Conservation (phyloP, 257 asterid species). For the Orobanche coerulescens region DNA sequence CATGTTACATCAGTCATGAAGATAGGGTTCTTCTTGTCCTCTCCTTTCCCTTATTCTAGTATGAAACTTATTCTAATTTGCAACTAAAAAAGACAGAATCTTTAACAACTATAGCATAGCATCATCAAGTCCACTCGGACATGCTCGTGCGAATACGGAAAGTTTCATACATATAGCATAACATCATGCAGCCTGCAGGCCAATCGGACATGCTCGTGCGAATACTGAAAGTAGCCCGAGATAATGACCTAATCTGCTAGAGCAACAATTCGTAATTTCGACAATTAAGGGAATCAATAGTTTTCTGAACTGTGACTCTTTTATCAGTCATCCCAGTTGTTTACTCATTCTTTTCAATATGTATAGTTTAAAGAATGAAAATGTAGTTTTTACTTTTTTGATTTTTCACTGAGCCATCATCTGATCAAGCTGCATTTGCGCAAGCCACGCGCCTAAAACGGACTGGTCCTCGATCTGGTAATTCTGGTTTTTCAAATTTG, state of each 20-base stretch:
- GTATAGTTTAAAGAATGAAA: slow-evolving; percentile 35
- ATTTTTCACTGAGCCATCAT: slow-evolving; percentile 45
- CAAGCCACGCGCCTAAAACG: slow-evolving; percentile 50
- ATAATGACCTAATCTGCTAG: slow-evolving; percentile 25
- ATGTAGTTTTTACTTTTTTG: not conserved
- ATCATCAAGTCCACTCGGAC: slow-evolving; percentile 15
- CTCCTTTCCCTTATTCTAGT: slow-evolving; percentile 23
- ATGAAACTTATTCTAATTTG: slow-evolving; percentile 27
- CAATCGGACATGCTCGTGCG: not conserved
- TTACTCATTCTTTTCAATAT: slow-evolving; percentile 32
- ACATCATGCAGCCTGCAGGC: slow-evolving; percentile 11
- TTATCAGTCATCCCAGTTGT: slow-evolving; percentile 29
- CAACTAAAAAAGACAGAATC: slow-evolving; percentile 4
- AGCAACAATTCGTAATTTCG: slow-evolving; percentile 31
- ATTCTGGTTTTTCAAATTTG: slow-evolving; percentile 26
- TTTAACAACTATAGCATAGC: too few relatives aligned
- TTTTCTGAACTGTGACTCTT: slow-evolving; percentile 25
- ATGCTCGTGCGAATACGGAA: not conserved
- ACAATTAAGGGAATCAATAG: slow-evolving; percentile 26
- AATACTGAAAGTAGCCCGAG: slow-evolving; percentile 14
- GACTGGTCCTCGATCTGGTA: slow-evolving; percentile 44
- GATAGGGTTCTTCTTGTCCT: slow-evolving; percentile 20
- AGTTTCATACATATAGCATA: not conserved
- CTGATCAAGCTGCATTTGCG: slow-evolving; percentile 77
- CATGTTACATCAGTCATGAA: slow-evolving; percentile 26